Evolutionary conservation across 1,284 basidiomycete genomes (phyloP).

Genomic region (Melampsora larici-populina): DNA sequence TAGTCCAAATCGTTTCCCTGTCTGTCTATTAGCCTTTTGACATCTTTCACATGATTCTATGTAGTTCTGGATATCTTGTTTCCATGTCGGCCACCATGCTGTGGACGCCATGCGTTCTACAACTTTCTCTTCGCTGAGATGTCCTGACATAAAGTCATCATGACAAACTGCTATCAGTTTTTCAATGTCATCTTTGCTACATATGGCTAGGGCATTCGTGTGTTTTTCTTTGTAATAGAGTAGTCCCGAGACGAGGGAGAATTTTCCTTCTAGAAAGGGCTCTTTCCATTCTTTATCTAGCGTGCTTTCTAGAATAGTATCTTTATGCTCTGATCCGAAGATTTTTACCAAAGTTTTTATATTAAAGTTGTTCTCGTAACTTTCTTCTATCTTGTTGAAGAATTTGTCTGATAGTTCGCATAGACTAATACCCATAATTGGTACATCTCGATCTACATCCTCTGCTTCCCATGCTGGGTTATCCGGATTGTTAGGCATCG

Average conservation of each 20-base stretch:
- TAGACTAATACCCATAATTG: not conserved
- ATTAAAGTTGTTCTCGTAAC: not conserved
- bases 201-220: not conserved
- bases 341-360: not conserved
- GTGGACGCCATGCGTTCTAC: not conserved
- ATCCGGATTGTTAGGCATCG: not conserved
- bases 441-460: not conserved
- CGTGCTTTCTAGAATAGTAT: not conserved
- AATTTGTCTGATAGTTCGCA: not conserved
- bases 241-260: constrained; percentile 3
- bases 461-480: not conserved
- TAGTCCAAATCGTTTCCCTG: too few species aligned
- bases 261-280: constrained; percentile 6
- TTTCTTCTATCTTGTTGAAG: not conserved
- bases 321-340: not conserved
- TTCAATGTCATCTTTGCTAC: constrained; percentile 1
- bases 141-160: too few species aligned
- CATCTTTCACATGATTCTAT: not conserved
- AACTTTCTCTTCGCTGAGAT: constrained; percentile 7
- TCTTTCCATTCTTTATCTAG: not conserved
- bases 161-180: constrained; percentile 2
- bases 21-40: too few species aligned
- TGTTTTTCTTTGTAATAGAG: constrained; percentile 12
- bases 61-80: too few species aligned
- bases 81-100: constrained; percentile 7